Percentiles rank a stretch among this genome's conserved stretches.
phyloP scores from a whole-genome alignment of 176 grass and related monocot species.

The Tillandsia leiboldiana region DNA sequence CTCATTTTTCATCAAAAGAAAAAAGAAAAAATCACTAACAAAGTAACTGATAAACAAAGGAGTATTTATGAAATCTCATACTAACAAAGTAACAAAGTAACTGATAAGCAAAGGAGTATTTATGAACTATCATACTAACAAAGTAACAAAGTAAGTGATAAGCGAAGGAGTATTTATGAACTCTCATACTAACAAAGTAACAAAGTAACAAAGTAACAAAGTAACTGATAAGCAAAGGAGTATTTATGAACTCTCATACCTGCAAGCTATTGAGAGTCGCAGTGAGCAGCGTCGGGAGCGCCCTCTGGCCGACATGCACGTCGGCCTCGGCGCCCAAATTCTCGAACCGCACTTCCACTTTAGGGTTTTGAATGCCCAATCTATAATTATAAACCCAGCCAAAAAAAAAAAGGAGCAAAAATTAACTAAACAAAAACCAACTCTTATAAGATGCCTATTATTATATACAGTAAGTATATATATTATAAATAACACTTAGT shows the following conservation, averaged over 20 bases:
- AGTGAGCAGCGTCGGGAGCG: slow-evolving; percentile 66
- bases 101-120: too few relatives aligned
- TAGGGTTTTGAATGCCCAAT: slow-evolving; percentile 32
- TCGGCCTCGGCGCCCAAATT: slow-evolving; percentile 55
- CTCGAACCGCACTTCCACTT: slow-evolving; percentile 63
- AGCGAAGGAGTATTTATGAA: neutral
- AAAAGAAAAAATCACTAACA: too few relatives aligned
- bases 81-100: too few relatives aligned
- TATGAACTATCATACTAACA: slow-evolving; percentile 7
- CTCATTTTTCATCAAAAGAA: too few relatives aligned
- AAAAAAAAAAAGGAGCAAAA: neutral
- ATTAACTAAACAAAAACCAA: too few relatives aligned
- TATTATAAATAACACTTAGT: neutral
- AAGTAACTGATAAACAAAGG: neutral
- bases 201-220: too few relatives aligned
- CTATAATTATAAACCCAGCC: slow-evolving; percentile 10
- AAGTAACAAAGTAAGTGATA: neutral
- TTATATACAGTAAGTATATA: neutral
- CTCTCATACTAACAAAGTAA: too few relatives aligned
- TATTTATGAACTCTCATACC: slow-evolving; percentile 14
- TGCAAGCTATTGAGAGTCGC: slow-evolving; percentile 45
- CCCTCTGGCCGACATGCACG: slow-evolving; percentile 33
- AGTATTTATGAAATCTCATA: neutral
- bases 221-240: too few relatives aligned
- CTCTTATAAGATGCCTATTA: neutral